Evolutionary conservation across 2,329 filamentous ascomycete species (phyloP), one percentile per base, ranked within the genome.

Genomic region (Aspergillus sp.): DNA sequence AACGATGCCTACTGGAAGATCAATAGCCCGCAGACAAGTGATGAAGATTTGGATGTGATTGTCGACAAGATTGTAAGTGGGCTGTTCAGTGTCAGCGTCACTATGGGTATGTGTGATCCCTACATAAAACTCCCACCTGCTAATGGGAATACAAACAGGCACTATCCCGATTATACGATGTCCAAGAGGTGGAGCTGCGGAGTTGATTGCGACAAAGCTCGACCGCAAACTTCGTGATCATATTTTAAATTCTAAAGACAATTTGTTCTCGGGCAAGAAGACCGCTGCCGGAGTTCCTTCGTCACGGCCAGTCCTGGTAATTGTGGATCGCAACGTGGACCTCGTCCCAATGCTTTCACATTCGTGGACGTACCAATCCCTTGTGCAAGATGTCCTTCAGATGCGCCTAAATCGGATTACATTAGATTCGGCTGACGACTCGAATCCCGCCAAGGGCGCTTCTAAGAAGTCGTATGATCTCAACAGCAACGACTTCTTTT

Each of bases 341-440:
- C 72, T 98, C 42, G 89, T 95, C 51, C 90, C 93, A 2, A 97
- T 98, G 93, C 78, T 98, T n/a, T 96, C 91, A 10, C 93, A 98
- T 68, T 96, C 90, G 1, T 90, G 86, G 86, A 90, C 82, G 4
- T 86, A 95, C 57, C 90, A 95, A 65, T 93, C 88, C 6, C 73
- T 95, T 8, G 87, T 95, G 11, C 86, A 84, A 51, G 82, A 89
- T 65, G 85, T 89, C 5, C 73, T 88, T 35, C 79, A 83, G 40
- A 88, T 89, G 82, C 82, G 86, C 60, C 78, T 96, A 33, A 98
- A 97, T 64, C 85, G 91, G 31, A 97, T 98, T 54, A 96, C 89
- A 1, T 86, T 98, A 36, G 89, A 95, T 61, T 83, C 85, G 5
- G 73, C 83, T 7, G 90, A 97, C 50, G 88, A 94, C 51, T 76